phyloP scores from a whole-genome alignment of 768 basidiomycete genomes.

The Russula brevipes region DNA sequence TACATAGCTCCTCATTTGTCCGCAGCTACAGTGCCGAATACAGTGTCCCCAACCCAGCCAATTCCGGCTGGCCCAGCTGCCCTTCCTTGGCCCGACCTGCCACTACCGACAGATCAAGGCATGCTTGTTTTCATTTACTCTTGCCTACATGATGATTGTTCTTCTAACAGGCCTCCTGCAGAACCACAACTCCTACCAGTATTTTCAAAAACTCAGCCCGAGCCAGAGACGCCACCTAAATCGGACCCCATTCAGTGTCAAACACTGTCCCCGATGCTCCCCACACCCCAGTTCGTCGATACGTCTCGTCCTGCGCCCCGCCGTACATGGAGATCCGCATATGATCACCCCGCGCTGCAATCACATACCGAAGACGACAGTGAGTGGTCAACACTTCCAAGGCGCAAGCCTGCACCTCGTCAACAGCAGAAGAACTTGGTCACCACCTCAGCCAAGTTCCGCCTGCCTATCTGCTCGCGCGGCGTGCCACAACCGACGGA shows the following conservation, averaged over 20 bases:
- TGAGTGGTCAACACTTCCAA: slow-evolving; percentile 19
- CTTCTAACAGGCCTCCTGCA: not conserved
- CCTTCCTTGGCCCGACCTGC: not conserved
- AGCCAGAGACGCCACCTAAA: not conserved
- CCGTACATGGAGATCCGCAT: slow-evolving; percentile 5
- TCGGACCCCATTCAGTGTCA: not conserved
- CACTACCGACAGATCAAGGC: not conserved
- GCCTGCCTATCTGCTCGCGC: slow-evolving; percentile 2
- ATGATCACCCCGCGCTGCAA: slow-evolving; percentile 12
- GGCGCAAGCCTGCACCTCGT: slow-evolving; percentile 4
- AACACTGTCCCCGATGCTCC: not conserved
- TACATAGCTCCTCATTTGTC: not conserved
- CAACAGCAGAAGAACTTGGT: not conserved
- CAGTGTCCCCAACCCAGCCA: not conserved
- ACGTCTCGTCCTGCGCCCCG: not conserved
- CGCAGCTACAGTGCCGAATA: not conserved
- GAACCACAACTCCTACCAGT: too few relatives aligned
- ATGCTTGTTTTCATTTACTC: not conserved
- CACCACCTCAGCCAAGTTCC: slow-evolving; percentile 14
- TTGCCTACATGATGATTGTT: not conserved
- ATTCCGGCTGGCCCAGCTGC: not conserved
- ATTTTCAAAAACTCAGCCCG: not conserved
- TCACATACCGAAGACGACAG: not conserved
- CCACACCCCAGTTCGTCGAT: not conserved
- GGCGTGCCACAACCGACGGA: not conserved